Percentiles rank a stretch among this genome's conserved stretches.
These are phyloP conservation scores for Vitis hybrid DNA, from an alignment of 177 flowering plant species.

Conservation along the genomic window DNA sequence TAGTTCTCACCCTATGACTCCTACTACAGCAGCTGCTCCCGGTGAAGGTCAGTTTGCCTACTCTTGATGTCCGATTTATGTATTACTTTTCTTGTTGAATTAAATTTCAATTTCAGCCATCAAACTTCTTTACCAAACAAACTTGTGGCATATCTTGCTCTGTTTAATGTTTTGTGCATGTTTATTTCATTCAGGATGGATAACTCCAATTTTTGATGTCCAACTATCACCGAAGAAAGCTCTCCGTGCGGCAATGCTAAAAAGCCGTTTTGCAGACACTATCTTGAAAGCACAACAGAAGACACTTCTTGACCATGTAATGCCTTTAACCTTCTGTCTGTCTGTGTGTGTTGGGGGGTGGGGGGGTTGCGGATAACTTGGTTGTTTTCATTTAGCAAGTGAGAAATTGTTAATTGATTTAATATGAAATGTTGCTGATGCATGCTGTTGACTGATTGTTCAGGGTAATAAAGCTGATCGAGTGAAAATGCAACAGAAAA, in stretches of 20 bases:
- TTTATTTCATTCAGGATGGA: conserved; percentile 22
- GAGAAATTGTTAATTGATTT: background rate
- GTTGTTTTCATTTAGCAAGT: background rate
- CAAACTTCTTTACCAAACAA: too few species aligned
- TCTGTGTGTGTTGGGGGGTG: background rate
- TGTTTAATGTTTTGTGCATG: background rate
- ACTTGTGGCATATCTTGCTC: background rate
- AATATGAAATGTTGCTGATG: background rate
- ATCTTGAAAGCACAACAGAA: conserved; percentile 65
- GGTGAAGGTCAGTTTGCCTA: conserved; percentile 42
- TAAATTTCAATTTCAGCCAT: background rate
- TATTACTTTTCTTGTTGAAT: background rate
- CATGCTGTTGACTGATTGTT: background rate
- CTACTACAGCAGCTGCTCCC: conserved; percentile 26
- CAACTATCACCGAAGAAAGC: conserved; percentile 68
- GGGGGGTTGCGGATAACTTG: background rate
- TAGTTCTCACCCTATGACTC: conserved; percentile 21
- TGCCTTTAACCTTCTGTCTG: background rate
- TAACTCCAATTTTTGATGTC: conserved; percentile 28
- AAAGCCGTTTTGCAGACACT: conserved; percentile 58
- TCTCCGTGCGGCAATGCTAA: conserved; percentile 79
- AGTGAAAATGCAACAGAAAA: conserved; percentile 38
- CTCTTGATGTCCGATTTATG: background rate
- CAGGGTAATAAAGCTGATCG: conserved; percentile 49
- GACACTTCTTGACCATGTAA: conserved; percentile 61